Conservation (phyloP, 768 basidiomycete genomes). For the Rhizopogon sp. region DNA sequence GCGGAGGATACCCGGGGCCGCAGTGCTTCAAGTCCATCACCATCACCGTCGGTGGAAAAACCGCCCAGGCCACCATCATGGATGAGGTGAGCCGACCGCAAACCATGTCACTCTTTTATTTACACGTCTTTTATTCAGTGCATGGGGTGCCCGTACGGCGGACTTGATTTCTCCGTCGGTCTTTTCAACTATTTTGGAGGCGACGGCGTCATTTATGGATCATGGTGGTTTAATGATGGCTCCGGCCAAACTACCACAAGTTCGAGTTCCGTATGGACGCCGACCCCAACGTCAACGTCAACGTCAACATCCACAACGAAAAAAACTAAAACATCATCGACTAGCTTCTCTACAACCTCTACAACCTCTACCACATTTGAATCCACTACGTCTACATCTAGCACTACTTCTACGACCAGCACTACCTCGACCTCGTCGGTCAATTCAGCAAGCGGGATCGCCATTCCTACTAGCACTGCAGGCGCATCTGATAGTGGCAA, state of each 20-base stretch:
- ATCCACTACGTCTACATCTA: too few relatives aligned
- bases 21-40: constrained; percentile 61
- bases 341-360: neutral
- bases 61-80: constrained; percentile 46
- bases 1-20: constrained; percentile 53
- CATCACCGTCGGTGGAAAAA: constrained; percentile 53
- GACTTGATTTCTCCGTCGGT: constrained; percentile 64
- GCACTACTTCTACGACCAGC: too few relatives aligned
- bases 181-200: constrained; percentile 54
- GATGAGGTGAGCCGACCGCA: constrained; percentile 43
- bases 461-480: neutral
- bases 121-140: constrained; percentile 36
- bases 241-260: constrained; percentile 10
- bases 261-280: neutral
- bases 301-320: neutral
- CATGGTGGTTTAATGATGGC: constrained; percentile 51
- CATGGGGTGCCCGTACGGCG: constrained; percentile 58
- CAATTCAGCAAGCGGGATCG: too few relatives aligned
- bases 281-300: neutral
- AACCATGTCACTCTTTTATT: neutral
- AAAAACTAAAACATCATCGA: neutral
- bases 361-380: neutral
- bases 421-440: too few relatives aligned
- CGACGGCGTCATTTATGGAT: constrained; percentile 52
- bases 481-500: neutral